Evolutionary conservation across 176 grass and related monocot genomes (phyloP), one percentile per base, ranked within the genome.

Genomic region (Cymbopogon citratus): DNA sequence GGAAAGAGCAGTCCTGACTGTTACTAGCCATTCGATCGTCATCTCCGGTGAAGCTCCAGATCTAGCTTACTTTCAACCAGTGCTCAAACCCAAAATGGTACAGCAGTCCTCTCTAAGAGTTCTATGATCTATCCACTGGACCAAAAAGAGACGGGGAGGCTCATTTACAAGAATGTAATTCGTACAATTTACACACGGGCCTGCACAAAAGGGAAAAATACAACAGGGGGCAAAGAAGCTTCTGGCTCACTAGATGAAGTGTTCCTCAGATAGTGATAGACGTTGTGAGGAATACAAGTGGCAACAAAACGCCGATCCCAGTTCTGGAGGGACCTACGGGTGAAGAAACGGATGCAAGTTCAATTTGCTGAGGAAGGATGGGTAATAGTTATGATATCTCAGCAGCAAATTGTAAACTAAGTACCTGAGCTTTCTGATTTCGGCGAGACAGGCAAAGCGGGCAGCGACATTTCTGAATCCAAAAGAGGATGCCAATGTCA

Each of bases 391-490:
- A 12, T 45, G 71, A 19, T 66, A 59, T 66, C 54, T 54, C 60
- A 11, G 74, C 46, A 27, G 21, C 23, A 69, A 34, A 79, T 61
- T 61, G 40, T 33, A 18, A 80, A 71, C 63, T 26, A 69, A 59
- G 24, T 90, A 98, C 95, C 95, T 82, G 80, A 87, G 82, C 71
- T 88, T 86, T 87, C 83, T 51, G 95, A 95, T 34, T 60, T 85
- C 12, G 88, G 86, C 0, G 79, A 66, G 68, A 95, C 87, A 44
- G 95, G 95, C 80, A 98, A 75, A 38, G 95, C 95, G 69, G 95
- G 95, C 85, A 98, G 93, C 14, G 95, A 95, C 95, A 98, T 98
- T 85, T 98, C 95, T 98, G 90, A 63, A 90, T 78, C 27, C 65
- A 19, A 82, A 73, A 76, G 12, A 52, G 33, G 70, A 61, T 33